phyloP scores from a whole-genome alignment of 768 basidiomycete genomes.

The Termitomyces sp. region DNA sequence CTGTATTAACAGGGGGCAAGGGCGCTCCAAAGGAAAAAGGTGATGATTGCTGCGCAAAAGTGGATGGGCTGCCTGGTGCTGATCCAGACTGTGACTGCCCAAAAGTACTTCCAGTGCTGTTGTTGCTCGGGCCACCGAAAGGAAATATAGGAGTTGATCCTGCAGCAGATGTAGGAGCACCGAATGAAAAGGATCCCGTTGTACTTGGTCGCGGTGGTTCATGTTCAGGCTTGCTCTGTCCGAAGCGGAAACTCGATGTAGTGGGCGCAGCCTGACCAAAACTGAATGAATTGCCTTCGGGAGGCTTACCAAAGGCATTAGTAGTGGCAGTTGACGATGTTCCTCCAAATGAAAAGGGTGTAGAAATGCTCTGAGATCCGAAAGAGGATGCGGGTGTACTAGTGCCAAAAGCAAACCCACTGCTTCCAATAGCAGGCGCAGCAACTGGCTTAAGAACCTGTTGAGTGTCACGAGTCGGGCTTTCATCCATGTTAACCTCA shows the following conservation, averaged over 20 bases:
- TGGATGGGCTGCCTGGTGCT: slow-evolving; percentile 54
- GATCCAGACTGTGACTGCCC: slow-evolving; percentile 37
- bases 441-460: slow-evolving; percentile 34
- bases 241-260: slow-evolving; percentile 39
- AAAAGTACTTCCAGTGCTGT: slow-evolving; percentile 32
- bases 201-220: slow-evolving; percentile 35
- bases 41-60: slow-evolving; percentile 45
- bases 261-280: slow-evolving; percentile 41
- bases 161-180: slow-evolving; percentile 32
- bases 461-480: slow-evolving; percentile 62
- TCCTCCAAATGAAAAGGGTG: slow-evolving; percentile 41
- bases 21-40: slow-evolving; percentile 44
- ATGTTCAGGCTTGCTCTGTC: slow-evolving; percentile 32
- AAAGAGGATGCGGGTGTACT: slow-evolving; percentile 26
- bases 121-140: slow-evolving; percentile 35
- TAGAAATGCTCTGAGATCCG: slow-evolving; percentile 21
- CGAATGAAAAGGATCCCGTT: slow-evolving; percentile 45
- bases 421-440: slow-evolving; percentile 32
- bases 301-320: slow-evolving; percentile 48
- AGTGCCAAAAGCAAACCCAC: slow-evolving; percentile 45
- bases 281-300: slow-evolving; percentile 40
- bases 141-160: slow-evolving; percentile 36
- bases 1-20: slow-evolving; percentile 25
- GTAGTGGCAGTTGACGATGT: slow-evolving; percentile 26
- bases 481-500: slow-evolving; percentile 79